phyloP scores from a whole-genome alignment of 116 monocot genomes.

The Cymodocea nodosa region DNA sequence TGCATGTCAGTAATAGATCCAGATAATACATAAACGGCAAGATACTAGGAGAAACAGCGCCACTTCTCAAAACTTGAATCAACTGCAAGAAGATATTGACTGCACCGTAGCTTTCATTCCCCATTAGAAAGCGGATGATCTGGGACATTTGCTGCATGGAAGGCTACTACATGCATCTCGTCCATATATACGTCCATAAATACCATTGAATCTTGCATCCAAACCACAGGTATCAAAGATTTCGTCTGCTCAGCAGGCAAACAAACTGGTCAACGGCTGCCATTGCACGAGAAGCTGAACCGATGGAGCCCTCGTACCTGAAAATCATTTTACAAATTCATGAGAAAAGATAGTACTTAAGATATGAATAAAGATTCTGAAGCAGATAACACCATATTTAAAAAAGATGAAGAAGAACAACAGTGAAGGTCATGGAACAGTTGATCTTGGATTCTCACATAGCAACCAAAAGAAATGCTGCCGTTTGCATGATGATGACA shows the following conservation, averaged over 20 bases:
- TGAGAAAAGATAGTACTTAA: background rate
- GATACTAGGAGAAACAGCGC: too few relatives aligned
- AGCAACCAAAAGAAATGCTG: slow-evolving; percentile 59
- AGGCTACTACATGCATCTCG: too few relatives aligned
- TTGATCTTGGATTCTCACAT: slow-evolving; percentile 11
- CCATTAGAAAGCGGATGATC: too few relatives aligned
- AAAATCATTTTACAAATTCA: background rate
- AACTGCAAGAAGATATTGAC: too few relatives aligned
- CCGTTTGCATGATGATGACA: slow-evolving; percentile 67
- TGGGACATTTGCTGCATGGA: too few relatives aligned
- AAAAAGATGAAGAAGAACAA: background rate
- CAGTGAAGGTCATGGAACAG: too few relatives aligned
- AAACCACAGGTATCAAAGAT: slow-evolving; percentile 8
- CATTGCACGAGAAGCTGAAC: slow-evolving; percentile 90
- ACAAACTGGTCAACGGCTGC: slow-evolving; percentile 64
- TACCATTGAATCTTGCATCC: too few relatives aligned
- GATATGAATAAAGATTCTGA: background rate
- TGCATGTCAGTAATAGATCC: too few relatives aligned
- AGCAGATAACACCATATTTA: background rate
- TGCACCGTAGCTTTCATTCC: too few relatives aligned
- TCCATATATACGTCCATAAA: too few relatives aligned
- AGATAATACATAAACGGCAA: too few relatives aligned
- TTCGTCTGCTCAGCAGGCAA: slow-evolving; percentile 39
- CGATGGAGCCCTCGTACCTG: slow-evolving; percentile 94
- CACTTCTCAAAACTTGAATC: too few relatives aligned